A percentile compares a stretch with the other conserved stretches of the same genome.
phyloP scores from a whole-genome alignment of 2,329 filamentous ascomycete species.

The Daldinia sp. region DNA sequence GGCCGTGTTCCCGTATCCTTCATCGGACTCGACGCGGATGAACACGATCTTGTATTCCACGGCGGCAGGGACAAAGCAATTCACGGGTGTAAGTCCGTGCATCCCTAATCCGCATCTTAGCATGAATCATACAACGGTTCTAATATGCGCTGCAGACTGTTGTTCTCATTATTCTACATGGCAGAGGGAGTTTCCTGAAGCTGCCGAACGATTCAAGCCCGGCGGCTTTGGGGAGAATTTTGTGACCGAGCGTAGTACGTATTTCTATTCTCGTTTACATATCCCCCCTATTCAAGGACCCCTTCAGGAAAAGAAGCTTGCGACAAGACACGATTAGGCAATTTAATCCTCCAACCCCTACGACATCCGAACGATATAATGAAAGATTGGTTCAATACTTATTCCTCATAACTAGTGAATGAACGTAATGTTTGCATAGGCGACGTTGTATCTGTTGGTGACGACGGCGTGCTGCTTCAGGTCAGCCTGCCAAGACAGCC shows the following conservation, averaged over 20 bases:
- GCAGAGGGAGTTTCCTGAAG: constrained; percentile 64
- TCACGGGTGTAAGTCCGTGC: constrained; percentile 61
- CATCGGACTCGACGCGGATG: constrained; percentile 68
- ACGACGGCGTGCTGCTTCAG: constrained; percentile 65
- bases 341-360: too few species aligned
- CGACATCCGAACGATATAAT: too few species aligned
- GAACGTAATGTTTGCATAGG: constrained; percentile 75
- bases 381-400: too few species aligned
- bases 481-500: constrained; percentile 72
- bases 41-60: constrained; percentile 72
- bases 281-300: constrained; percentile 21
- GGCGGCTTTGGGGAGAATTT: constrained; percentile 76
- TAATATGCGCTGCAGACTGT: constrained; percentile 61
- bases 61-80: constrained; percentile 74
- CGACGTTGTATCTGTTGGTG: constrained; percentile 61
- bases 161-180: constrained; percentile 69
- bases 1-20: constrained; percentile 61
- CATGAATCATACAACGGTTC: constrained; percentile 7
- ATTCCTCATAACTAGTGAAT: constrained; percentile 57
- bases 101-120: not conserved
- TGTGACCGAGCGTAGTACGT: constrained; percentile 59
- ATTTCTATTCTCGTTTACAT: constrained; percentile 9
- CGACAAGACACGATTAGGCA: not conserved
- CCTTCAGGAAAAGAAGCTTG: not conserved
- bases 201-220: constrained; percentile 63